Evolutionary conservation across 2,329 filamentous ascomycete species (phyloP).

Genomic region (Epichloe scottii): DNA sequence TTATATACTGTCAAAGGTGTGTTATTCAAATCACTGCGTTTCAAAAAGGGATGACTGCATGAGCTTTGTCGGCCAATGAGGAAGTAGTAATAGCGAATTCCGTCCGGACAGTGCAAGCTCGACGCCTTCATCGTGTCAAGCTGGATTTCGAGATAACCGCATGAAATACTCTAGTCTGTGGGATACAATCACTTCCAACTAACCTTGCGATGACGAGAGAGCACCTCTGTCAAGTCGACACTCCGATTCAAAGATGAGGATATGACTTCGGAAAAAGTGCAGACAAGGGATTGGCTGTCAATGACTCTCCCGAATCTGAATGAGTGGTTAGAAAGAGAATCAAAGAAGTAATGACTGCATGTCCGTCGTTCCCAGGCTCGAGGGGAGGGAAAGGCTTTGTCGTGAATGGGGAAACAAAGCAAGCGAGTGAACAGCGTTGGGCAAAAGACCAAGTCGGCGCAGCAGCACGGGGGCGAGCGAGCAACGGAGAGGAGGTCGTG

Average conservation of each 20-base stretch:
- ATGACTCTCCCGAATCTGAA: constrained; percentile 7
- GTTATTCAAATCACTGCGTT: background rate
- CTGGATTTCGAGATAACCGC: background rate
- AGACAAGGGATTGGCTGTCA: constrained; percentile 6
- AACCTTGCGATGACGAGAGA: constrained; percentile 11
- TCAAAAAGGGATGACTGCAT: background rate
- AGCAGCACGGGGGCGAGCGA: constrained; percentile 4
- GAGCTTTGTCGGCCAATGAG: background rate
- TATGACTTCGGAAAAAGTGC: constrained; percentile 1
- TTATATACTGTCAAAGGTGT: background rate
- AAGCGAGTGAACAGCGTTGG: constrained; percentile 5
- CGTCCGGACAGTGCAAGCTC: background rate
- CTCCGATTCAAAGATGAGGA: background rate
- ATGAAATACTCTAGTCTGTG: background rate
- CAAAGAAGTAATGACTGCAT: background rate
- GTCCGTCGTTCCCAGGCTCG: background rate
- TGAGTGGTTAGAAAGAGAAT: constrained; percentile 3
- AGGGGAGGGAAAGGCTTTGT: background rate
- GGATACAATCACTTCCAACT: constrained; percentile 4
- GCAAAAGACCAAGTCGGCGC: constrained; percentile 4
- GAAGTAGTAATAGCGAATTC: background rate
- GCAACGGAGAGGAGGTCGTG: constrained; percentile 7
- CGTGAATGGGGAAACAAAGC: constrained; percentile 3
- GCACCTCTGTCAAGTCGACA: constrained; percentile 8
- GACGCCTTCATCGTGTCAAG: background rate